Conservation (phyloP, 2,329 filamentous ascomycete species). For the Thelonectria olida region DNA sequence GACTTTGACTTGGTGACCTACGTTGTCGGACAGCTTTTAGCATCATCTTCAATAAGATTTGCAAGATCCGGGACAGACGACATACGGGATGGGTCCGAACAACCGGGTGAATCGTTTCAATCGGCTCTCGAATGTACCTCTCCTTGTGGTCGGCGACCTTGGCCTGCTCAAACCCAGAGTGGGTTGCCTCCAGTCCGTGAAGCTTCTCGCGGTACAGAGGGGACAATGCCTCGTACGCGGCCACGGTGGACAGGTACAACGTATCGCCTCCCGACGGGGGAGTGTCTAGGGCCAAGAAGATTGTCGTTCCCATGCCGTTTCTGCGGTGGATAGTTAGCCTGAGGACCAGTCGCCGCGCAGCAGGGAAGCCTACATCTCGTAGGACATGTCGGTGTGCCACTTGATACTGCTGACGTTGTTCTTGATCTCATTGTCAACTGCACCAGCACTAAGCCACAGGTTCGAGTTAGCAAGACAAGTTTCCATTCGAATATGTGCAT, state of each 20-base stretch:
- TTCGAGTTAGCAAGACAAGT: not conserved
- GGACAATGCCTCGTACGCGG: conserved; percentile 10
- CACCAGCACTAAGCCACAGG: conserved; percentile 5
- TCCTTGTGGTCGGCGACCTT: conserved; percentile 6
- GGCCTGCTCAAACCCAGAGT: conserved; percentile 17
- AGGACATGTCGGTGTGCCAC: conserved; percentile 54
- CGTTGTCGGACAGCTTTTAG: too few relatives aligned
- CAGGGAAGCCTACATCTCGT: conserved; percentile 42
- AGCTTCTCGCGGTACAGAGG: conserved; percentile 11
- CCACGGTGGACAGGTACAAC: conserved; percentile 9
- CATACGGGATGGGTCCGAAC: conserved; percentile 47
- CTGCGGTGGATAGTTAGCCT: not conserved
- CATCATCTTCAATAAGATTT: too few relatives aligned
- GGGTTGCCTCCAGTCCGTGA: conserved; percentile 12
- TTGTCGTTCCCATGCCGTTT: conserved; percentile 45
- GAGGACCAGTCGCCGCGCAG: conserved; percentile 42
- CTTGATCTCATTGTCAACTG: conserved; percentile 22
- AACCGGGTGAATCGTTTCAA: conserved; percentile 62
- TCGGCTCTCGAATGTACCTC: conserved; percentile 7
- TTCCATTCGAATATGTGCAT: not conserved
- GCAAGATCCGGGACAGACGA: not conserved
- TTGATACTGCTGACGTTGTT: conserved; percentile 44
- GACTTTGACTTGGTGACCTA: conserved; percentile 51
- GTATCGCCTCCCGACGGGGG: conserved; percentile 16
- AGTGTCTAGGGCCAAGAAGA: conserved; percentile 35